Base-by-base conservation (phyloP, 768 basidiomycete species). In the Termitomyces sp. region DNA sequence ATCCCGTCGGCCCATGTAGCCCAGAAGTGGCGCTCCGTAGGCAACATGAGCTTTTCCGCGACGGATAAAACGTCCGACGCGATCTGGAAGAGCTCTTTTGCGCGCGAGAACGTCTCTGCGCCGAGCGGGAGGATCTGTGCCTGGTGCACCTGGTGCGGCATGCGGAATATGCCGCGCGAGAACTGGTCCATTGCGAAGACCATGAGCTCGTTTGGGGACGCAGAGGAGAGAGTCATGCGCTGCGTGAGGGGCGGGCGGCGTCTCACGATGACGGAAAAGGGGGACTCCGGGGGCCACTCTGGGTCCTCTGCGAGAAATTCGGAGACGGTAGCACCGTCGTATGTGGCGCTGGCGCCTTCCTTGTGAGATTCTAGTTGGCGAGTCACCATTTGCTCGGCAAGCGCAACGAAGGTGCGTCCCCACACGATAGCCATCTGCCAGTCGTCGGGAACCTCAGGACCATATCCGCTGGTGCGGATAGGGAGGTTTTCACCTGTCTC, bases 381-480 rank as follows among this genome's bases (percentile, higher is more conserved):
- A 23, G 71, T 63, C 31, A 81, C 62, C 51, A 75, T 69, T 52
- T 84, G 82, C 57, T 84, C 82, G 14, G 85, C 81, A 59, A 89
- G 71, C 50, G 75, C 76, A 54, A 87, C 80, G 52, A 87, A 75
- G 6, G 83, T 82, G 61, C 86, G 81, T 1, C 86, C 86, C 84
- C 84, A 86, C 49, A 81, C 73, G 61, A 87, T 74, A 16, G 84
- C 81, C 79, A 87, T 82, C 31, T 82, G 78, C 86, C 86, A 89
- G 68, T 88, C 84, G 63, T 86, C 83, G 7, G 74, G 72, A 27
- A 48, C 57, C 49, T 67, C 66, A 43, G 62, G 66, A 16, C 65
- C 66, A 1, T 64, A 63, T 35, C 74, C 75, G 50, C 61, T 71
- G 5, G 72, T 72, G 34, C 76, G 76, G 35, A 76, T 75, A 0